A percentile compares a stretch with the other conserved stretches of the same genome.
These are phyloP conservation scores for Kuraishia capsulata DNA, from an alignment of 805 yeast genomes.

Conservation along the genomic window DNA sequence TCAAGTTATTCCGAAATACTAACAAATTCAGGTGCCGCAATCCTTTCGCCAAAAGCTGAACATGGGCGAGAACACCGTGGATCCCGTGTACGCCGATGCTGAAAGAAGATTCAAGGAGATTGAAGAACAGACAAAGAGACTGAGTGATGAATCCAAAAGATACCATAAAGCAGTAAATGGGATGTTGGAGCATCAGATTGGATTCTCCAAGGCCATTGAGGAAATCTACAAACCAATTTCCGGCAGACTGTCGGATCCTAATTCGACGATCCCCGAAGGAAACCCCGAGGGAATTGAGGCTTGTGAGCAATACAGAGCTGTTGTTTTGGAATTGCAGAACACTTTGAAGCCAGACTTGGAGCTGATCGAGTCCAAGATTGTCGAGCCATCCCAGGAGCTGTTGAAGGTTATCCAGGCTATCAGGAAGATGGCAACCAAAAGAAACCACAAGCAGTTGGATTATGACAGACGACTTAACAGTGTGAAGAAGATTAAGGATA, in stretches of 20 bases:
- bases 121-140: conserved; percentile 80
- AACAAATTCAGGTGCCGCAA: conserved; percentile 62
- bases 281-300: conserved; percentile 97
- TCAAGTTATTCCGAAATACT: background rate
- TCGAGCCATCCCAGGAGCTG: conserved; percentile 86
- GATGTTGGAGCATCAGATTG: conserved; percentile 89
- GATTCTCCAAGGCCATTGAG: conserved; percentile 91
- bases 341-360: conserved; percentile 89
- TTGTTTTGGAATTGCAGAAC: conserved; percentile 78
- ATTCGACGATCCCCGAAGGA: conserved; percentile 78
- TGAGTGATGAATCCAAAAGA: conserved; percentile 83
- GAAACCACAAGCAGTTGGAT: conserved; percentile 93
- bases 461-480: conserved; percentile 75
- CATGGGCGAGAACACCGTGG: conserved; percentile 73
- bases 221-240: conserved; percentile 94
- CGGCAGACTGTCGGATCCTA: conserved; percentile 87
- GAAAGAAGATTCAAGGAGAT: conserved; percentile 93
- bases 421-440: conserved; percentile 89
- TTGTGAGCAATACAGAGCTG: conserved; percentile 80
- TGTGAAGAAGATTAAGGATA: conserved; percentile 64
- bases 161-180: conserved; percentile 89
- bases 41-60: conserved; percentile 81
- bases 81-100: conserved; percentile 89
- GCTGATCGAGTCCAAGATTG: conserved; percentile 81
- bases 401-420: conserved; percentile 72